A percentile compares a stretch with the other conserved stretches of the same genome.
phyloP scores from a whole-genome alignment of 2,329 filamentous ascomycete species.

The Ophidiomyces ophidiicola region DNA sequence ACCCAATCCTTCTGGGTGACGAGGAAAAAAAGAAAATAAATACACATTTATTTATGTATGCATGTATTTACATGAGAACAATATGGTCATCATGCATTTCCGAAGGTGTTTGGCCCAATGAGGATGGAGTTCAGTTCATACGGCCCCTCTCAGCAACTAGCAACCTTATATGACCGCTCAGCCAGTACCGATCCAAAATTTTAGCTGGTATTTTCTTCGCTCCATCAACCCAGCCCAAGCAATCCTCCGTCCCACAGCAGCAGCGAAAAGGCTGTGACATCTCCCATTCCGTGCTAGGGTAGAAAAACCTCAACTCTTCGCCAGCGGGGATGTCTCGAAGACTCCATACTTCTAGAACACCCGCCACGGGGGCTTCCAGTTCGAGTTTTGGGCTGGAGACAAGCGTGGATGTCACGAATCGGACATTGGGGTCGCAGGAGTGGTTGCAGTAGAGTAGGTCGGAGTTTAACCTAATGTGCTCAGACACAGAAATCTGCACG shows the following conservation, averaged over 20 bases:
- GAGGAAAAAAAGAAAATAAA: no score
- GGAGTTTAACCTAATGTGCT: constrained; percentile 52
- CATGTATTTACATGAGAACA: no score
- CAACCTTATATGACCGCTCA: constrained; percentile 46
- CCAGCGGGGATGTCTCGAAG: constrained; percentile 19
- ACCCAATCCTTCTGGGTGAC: no score
- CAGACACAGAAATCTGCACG: constrained; percentile 46
- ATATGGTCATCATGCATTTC: no score
- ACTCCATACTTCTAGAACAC: constrained; percentile 17
- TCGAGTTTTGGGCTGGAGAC: constrained; percentile 43
- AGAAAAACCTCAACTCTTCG: constrained; percentile 50
- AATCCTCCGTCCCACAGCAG: constrained; percentile 45
- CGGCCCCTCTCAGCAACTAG: constrained; percentile 13
- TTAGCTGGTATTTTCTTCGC: constrained; percentile 46
- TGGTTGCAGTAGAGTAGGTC: constrained; percentile 58
- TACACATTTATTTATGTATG: no score
- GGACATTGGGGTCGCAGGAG: constrained; percentile 53
- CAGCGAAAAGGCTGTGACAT: constrained; percentile 63
- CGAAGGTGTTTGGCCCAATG: background rate
- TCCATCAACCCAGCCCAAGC: constrained; percentile 51
- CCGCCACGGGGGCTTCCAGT: constrained; percentile 16
- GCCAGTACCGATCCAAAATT: constrained; percentile 47
- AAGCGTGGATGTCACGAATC: constrained; percentile 43
- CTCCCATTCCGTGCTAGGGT: constrained; percentile 61
- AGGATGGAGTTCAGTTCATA: constrained; percentile 1